phyloP scores from a whole-genome alignment of 306 rosid genomes.

The Malus domestica region ASM211411v1 NC_041798.1:29584001-29584500 shows the following conservation, averaged over 20 bases:
- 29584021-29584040: too few relatives aligned
- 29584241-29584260: not conserved
- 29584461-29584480: not conserved
- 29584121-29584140: too few relatives aligned
- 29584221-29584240: not conserved
- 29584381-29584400: too few relatives aligned
- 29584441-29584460: not conserved
- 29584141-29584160: too few relatives aligned
- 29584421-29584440: not conserved
- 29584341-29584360: not conserved
- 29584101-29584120: too few relatives aligned
- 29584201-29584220: too few relatives aligned
- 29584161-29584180: too few relatives aligned
- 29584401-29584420: not conserved
- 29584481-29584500: not conserved
- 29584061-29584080: too few relatives aligned
- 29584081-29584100: too few relatives aligned
- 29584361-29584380: not conserved
- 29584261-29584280: not conserved
- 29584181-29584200: too few relatives aligned
- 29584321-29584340: not conserved
- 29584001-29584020: too few relatives aligned
- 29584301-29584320: not conserved
- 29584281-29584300: not conserved
- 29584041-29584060: too few relatives aligned